Evolutionary conservation across 257 asterid genomes (phyloP).

Genomic region (Craterostigma plantagineum): DNA sequence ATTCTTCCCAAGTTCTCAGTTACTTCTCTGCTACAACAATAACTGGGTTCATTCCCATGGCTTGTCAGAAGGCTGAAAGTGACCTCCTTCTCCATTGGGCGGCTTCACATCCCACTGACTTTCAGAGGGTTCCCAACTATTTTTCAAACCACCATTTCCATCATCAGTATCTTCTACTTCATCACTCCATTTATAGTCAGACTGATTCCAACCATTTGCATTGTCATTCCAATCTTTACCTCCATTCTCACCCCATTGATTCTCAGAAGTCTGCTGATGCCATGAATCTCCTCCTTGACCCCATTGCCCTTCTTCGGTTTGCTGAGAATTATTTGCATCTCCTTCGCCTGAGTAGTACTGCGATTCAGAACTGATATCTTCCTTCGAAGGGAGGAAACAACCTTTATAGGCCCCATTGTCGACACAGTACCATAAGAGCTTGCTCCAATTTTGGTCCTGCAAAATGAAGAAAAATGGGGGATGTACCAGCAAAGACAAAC

Average conservation of each 20-base stretch:
- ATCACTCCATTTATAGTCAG: conserved; percentile 8
- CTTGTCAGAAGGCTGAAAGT: neutral
- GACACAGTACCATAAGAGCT: conserved; percentile 74
- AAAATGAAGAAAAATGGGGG: conserved; percentile 9
- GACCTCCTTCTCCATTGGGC: conserved; percentile 28
- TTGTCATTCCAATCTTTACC: too few relatives aligned
- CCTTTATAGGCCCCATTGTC: conserved; percentile 67
- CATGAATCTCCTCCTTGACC: conserved; percentile 12
- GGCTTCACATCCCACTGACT: conserved; percentile 14
- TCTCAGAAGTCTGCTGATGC: too few relatives aligned
- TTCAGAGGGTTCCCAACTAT: conserved; percentile 8
- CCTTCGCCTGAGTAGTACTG: conserved; percentile 9
- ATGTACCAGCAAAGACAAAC: conserved; percentile 2
- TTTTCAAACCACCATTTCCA: neutral
- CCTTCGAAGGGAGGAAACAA: conserved; percentile 62
- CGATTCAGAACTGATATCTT: conserved; percentile 14
- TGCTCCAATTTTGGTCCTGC: conserved; percentile 75
- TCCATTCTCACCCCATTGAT: too few relatives aligned
- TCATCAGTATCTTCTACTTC: neutral
- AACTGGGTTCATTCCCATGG: too few relatives aligned
- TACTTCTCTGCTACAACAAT: too few relatives aligned
- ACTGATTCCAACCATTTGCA: conserved; percentile 8
- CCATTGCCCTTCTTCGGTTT: conserved; percentile 16
- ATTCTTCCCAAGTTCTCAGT: too few relatives aligned
- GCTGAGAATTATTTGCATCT: conserved; percentile 6